Evolutionary conservation across 1,284 basidiomycete genomes (phyloP).

Genomic region (Boletus semigastroideus): DNA sequence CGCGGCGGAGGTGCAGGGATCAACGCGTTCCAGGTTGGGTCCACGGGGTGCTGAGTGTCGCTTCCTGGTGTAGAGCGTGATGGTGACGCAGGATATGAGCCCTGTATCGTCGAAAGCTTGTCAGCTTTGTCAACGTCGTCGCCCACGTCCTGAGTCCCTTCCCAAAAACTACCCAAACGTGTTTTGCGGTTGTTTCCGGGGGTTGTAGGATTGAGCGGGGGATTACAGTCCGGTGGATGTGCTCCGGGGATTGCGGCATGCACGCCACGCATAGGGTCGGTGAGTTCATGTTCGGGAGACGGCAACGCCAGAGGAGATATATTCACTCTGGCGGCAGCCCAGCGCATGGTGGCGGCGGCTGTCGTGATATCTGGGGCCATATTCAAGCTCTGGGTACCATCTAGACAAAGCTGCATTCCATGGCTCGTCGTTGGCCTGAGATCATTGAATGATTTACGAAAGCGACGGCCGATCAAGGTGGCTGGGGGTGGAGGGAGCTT

Average conservation of each 20-base stretch:
- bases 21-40: constrained; percentile 11
- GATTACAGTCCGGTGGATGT: constrained; percentile 41
- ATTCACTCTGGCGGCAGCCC: constrained; percentile 73
- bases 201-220: constrained; percentile 37
- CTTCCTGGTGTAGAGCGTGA: constrained; percentile 7
- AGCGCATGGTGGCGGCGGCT: constrained; percentile 81
- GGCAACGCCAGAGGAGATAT: constrained; percentile 80
- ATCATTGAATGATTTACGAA: constrained; percentile 59
- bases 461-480: constrained; percentile 38
- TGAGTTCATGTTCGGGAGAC: constrained; percentile 83
- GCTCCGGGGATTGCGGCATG: constrained; percentile 67
- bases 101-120: constrained; percentile 24
- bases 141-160: constrained; percentile 55
- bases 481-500: constrained; percentile 27
- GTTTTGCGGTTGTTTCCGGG: constrained; percentile 54
- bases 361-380: constrained; percentile 57
- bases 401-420: constrained; percentile 27
- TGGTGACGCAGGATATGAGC: constrained; percentile 29
- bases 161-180: constrained; percentile 69
- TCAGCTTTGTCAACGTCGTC: constrained; percentile 31
- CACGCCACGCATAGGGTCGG: constrained; percentile 78
- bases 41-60: constrained; percentile 5
- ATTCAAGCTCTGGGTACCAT: constrained; percentile 28
- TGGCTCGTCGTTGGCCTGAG: constrained; percentile 37
- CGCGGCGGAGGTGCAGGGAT: constrained; percentile 21